Base-by-base conservation (phyloP, 2,329 filamentous ascomycete species). In the Onygenales sp. region DNA sequence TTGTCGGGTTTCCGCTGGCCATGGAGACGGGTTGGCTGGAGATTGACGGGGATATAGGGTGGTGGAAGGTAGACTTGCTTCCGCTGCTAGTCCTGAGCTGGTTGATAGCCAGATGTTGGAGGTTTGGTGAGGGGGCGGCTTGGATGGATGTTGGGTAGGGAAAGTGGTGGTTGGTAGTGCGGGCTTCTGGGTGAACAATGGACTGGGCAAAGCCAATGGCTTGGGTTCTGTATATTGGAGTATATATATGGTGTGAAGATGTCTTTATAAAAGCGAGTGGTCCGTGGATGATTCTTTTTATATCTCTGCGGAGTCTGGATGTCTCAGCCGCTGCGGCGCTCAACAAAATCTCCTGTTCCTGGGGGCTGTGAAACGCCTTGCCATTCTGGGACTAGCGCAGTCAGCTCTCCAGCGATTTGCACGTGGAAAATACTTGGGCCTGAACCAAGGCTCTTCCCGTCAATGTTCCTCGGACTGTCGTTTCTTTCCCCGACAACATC, bases 301-400 rank as follows among this genome's bases (percentile, higher is more conserved):
- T 39, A 39, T 9, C 36, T 9, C 9, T 46, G 21, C 43, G 14
- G 14, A n/a, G 43, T 14, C 43, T 14, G 43, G 51, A 17, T n/a
- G 38, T 17, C 4, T 41, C 52, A 54, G 45, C 45, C 44, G 51
- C 8, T 48, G 42, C 21, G 21, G 5, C 21, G 5, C 21, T 27
- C 21, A 27, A 27, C 21, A 27, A 27, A 27, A 27, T 27, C 21
- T 27, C 17, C 17, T 27, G 36, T 39, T 39, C 36, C 36, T 43
- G 17, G 14, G 33, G 17, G 49, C 35, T 8, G 14, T 48, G 35
- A 42, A n/a, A 46, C 36, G 13, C 43, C 49, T 51, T 46, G 45
- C 54, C 27, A 17, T 7, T 36, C 42, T 38, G 2, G 54, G 54
- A 11, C 33, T 55, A 55, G 54, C 11, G 50, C 13, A 35, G 10